phyloP scores from a whole-genome alignment of 2,329 filamentous ascomycete genomes.

The Coleophoma cylindrospora region DNA sequence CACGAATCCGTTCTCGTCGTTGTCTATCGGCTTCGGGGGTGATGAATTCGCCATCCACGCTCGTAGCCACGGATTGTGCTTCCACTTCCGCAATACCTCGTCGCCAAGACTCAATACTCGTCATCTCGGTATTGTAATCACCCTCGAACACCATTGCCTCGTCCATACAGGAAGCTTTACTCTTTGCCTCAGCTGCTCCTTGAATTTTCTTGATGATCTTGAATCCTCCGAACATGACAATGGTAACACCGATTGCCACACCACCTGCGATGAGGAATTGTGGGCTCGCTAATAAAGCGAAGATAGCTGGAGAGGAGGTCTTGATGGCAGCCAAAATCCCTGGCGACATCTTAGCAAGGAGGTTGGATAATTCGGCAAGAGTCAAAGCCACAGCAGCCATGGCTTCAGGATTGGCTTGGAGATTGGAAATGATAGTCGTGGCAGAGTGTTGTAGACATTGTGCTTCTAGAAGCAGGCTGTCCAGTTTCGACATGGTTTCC shows the following conservation, averaged over 20 bases:
- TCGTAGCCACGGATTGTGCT: slow-evolving; percentile 20
- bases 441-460: slow-evolving; percentile 85
- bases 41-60: slow-evolving; percentile 27
- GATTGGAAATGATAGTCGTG: slow-evolving; percentile 72
- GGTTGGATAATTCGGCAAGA: slow-evolving; percentile 80
- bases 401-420: slow-evolving; percentile 80
- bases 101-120: slow-evolving; percentile 27
- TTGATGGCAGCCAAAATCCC: slow-evolving; percentile 73
- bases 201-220: slow-evolving; percentile 91
- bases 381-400: slow-evolving; percentile 92
- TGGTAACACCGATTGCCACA: slow-evolving; percentile 84
- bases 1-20: slow-evolving; percentile 17
- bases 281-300: slow-evolving; percentile 79
- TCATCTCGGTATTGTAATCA: slow-evolving; percentile 15
- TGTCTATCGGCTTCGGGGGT: slow-evolving; percentile 24
- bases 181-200: slow-evolving; percentile 27
- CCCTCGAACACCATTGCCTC: slow-evolving; percentile 24
- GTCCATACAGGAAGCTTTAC: slow-evolving; percentile 17
- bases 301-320: slow-evolving; percentile 76
- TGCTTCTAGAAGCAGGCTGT: slow-evolving; percentile 76
- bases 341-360: slow-evolving; percentile 81
- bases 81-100: slow-evolving; percentile 26
- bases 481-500: slow-evolving; percentile 68
- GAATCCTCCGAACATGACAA: slow-evolving; percentile 93
- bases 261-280: slow-evolving; percentile 93